Base-by-base conservation (phyloP, 2,329 filamentous ascomycete genomes). In the Ophiostoma ulmi region DNA sequence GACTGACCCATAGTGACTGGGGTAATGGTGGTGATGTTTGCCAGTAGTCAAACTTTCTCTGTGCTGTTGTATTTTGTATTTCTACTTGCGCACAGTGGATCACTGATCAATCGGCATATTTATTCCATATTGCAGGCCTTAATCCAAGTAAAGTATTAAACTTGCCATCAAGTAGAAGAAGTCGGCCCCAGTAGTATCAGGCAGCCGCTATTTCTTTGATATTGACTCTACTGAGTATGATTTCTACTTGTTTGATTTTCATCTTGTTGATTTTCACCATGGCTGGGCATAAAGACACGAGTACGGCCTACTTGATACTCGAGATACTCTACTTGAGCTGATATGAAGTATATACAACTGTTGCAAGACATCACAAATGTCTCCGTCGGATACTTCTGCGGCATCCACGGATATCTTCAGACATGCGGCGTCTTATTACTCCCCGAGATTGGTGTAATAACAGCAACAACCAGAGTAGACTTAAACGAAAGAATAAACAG, bases 131-230 rank as follows among this genome's bases (percentile, higher is more conserved):
- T 26, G 13, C 52, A 58, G n/a, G n/a, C n/a, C 58, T 39, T 38
- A 63, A 38, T 26, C 58, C 58, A 61, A 61, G 55, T 63, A 63
- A 63, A 35, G 58, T 63, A 26, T 63, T 63, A 35, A 35, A 13
- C 55, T 61, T 61, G 55, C 52, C 26, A 35, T 35, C 13, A 35
- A 63, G 58, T 63, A 63, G 58, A 63, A 63, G 11, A 63, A 63
- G 58, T 61, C 52, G 6, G 52, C 17, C 6, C 10, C 38, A n/a
- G 44, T n/a, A 20, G 44, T 48, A 20, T n/a, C 44, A 48, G 44
- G 44, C 44, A 48, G 44, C 44, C 4, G 44, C 44, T 2, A 20
- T 48, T 6, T 44, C 13, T 44, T 0, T 14, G 41, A 17, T 44
- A 4, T 58, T 26, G 52, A 8, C 14, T 14, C n/a, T 13, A 26